Conservation (phyloP, 2,329 filamentous ascomycete genomes). For the Neonectria neomacrospora region DNA sequence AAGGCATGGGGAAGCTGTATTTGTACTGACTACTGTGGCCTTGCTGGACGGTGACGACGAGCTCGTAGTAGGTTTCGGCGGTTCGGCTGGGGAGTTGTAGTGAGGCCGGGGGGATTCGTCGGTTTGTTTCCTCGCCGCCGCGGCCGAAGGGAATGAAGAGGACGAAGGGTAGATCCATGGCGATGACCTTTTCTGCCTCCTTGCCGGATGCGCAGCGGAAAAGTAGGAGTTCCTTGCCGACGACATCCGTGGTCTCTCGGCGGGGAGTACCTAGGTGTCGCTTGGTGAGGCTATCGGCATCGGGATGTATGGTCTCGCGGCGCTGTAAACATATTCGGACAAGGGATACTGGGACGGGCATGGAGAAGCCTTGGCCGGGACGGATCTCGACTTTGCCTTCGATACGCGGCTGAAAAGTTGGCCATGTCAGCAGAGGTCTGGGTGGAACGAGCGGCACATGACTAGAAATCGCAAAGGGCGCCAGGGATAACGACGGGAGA, state of each 20-base stretch:
- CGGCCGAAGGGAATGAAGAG: constrained; percentile 96
- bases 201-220: constrained; percentile 87
- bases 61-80: constrained; percentile 97
- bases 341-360: constrained; percentile 89
- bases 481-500: constrained; percentile 14
- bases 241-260: constrained; percentile 90
- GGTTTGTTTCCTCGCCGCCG: constrained; percentile 88
- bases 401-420: constrained; percentile 79
- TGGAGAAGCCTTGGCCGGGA: constrained; percentile 84
- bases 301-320: constrained; percentile 95
- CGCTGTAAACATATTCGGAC: constrained; percentile 94
- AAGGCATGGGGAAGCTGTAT: constrained; percentile 89
- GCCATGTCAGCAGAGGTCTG: constrained; percentile 34
- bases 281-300: constrained; percentile 93
- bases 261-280: constrained; percentile 90
- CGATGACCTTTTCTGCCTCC: constrained; percentile 88
- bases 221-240: constrained; percentile 94
- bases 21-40: constrained; percentile 88
- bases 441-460: constrained; percentile 20
- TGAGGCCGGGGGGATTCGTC: constrained; percentile 91
- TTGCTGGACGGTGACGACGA: constrained; percentile 95
- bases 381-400: constrained; percentile 98
- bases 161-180: constrained; percentile 97
- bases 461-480: constrained; percentile 27
- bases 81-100: constrained; percentile 90